A percentile compares a stretch with the other conserved stretches of the same genome.
phyloP scores from a whole-genome alignment of 116 monocot species.

The Dioscorea cayenensis region DNA sequence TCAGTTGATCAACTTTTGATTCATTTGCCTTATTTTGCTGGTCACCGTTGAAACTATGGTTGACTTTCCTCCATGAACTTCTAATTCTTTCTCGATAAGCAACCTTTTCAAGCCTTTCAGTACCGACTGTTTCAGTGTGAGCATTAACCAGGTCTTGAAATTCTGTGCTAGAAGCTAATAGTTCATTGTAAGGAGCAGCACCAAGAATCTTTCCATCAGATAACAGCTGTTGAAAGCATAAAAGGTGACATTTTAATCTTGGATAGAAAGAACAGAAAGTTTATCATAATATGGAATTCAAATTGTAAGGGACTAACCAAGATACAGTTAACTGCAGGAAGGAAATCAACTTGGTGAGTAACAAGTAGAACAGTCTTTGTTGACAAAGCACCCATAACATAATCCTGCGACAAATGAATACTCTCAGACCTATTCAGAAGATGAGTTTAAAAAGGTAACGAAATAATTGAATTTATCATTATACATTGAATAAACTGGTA shows the following conservation, averaged over 20 bases:
- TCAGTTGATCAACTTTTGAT: slow-evolving; percentile 35
- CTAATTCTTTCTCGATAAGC: slow-evolving; percentile 11
- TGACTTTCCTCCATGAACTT: slow-evolving; percentile 15
- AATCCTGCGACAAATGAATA: slow-evolving; percentile 24
- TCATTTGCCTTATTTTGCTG: slow-evolving; percentile 3
- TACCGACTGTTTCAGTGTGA: slow-evolving; percentile 40
- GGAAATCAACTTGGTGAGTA: slow-evolving; percentile 67
- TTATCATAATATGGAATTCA: not conserved
- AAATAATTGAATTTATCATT: not conserved
- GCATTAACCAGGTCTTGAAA: slow-evolving; percentile 60
- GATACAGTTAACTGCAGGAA: slow-evolving; percentile 47
- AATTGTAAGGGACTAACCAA: slow-evolving; percentile 22
- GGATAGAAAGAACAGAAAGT: not conserved
- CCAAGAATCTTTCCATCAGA: slow-evolving; percentile 43
- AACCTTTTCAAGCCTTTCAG: slow-evolving; percentile 21
- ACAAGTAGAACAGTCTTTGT: slow-evolving; percentile 53
- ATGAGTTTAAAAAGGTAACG: not conserved
- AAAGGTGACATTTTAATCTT: not conserved
- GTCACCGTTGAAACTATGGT: not conserved
- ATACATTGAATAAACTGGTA: slow-evolving; percentile 54
- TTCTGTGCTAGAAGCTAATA: slow-evolving; percentile 37
- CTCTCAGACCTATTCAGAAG: not conserved
- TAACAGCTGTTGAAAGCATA: slow-evolving; percentile 33
- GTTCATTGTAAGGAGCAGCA: slow-evolving; percentile 38
- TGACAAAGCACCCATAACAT: slow-evolving; percentile 54